Evolutionary conservation across 2,329 filamentous ascomycete species (phyloP), one percentile per base, ranked within the genome.

Genomic region (Aspergillus sp.): DNA sequence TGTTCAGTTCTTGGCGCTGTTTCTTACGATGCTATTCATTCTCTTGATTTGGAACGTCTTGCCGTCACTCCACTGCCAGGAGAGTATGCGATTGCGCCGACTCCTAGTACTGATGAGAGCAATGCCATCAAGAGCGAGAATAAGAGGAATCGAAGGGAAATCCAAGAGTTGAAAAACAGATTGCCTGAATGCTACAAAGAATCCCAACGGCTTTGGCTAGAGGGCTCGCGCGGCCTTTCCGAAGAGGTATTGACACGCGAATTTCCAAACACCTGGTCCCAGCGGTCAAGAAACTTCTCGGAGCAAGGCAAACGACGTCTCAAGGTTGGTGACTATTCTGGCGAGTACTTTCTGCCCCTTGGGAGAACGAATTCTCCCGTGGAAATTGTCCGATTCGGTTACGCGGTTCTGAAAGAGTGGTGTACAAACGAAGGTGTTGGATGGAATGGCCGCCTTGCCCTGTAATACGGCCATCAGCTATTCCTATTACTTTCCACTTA

Each of bases 321-420:
- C 20, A 75, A 69, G 57, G 63, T 70, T 53, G 69, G 73, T 18
- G 67, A 75, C 49, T 77, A 78, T 64, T 65, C 69, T 18, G 71
- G 72, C 6, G 69, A 73, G 18, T 77, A 77, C 57, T 77, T 75
- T 54, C 67, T 82, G 22, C 78, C 81, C 0, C 64, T 83, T 32
- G 75, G 77, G 16, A 73, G 74, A 6, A 75, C 74, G 53, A 78
- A 74, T 14, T 75, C 72, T 2, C 74, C 76, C 11, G 70, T 79
- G 20, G 80, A 83, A 61, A 77, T 77, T 10, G 76, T 80, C 10
- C 72, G 76, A 4, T 81, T 81, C 64, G 77, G 76, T 9, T 72
- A 73, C 63, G 69, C 69, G n/a, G 70, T 82, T 47, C 63, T 84
- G 60, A 71, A 71, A 18, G 78, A 81, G 59, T 84, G 79, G 77